phyloP scores from a whole-genome alignment of 2,329 filamentous ascomycete genomes.

The Arthrobotrys pseudoclavata region DNA sequence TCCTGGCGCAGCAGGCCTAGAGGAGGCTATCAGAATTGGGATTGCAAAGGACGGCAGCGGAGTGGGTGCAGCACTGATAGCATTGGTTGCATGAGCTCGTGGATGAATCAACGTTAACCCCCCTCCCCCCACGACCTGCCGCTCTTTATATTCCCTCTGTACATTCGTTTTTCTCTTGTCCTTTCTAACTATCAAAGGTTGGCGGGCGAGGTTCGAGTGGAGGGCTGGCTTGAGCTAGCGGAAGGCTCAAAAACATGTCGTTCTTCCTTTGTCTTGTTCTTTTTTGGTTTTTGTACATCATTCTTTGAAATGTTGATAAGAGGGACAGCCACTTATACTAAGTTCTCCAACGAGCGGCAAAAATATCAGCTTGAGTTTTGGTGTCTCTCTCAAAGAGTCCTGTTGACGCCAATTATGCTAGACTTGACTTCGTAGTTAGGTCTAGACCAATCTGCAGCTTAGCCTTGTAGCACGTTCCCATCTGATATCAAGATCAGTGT shows the following conservation, averaged over 20 bases:
- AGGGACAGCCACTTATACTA: background rate
- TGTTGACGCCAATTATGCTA: background rate
- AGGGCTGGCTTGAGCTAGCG: slow-evolving; percentile 2
- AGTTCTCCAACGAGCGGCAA: background rate
- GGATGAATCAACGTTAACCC: background rate
- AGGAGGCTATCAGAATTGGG: slow-evolving; percentile 89
- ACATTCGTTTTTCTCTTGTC: slow-evolving; percentile 2
- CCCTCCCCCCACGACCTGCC: background rate
- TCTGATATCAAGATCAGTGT: too few relatives aligned
- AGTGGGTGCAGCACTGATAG: slow-evolving; percentile 95
- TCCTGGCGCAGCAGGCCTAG: slow-evolving; percentile 75
- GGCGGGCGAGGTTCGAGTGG: background rate
- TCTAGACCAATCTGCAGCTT: too few relatives aligned
- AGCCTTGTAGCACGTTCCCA: too few relatives aligned
- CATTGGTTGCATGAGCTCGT: slow-evolving; percentile 76
- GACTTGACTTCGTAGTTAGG: too few relatives aligned
- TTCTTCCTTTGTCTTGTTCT: slow-evolving; percentile 21
- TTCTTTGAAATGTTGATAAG: slow-evolving; percentile 34
- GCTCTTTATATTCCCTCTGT: slow-evolving; percentile 3
- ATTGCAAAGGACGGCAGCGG: slow-evolving; percentile 97
- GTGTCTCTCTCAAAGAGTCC: background rate
- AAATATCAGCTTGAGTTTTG: slow-evolving; percentile 14
- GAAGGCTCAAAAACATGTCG: slow-evolving; percentile 3
- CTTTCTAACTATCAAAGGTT: slow-evolving; percentile 17
- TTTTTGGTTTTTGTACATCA: slow-evolving; percentile 27